Percentiles rank a stretch among this genome's conserved stretches.
phyloP scores from a whole-genome alignment of 306 rosid genomes.

The Psophocarpus tetragonolobus region DNA sequence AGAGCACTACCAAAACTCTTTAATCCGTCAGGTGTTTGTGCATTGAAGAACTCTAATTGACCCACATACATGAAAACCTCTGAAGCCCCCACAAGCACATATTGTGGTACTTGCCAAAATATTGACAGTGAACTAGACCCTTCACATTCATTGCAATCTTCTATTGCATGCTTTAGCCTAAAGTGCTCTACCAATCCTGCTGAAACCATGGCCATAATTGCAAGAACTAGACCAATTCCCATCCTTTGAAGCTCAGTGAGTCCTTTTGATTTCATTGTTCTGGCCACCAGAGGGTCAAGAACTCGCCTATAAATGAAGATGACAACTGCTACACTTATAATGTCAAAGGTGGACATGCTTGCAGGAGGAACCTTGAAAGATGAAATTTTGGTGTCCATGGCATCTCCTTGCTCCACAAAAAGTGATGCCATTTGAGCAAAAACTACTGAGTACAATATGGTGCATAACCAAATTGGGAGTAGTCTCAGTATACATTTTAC shows the following conservation, averaged over 20 bases:
- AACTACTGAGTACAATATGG: constrained; percentile 74
- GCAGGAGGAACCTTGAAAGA: constrained; percentile 76
- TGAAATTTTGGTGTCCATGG: constrained; percentile 62
- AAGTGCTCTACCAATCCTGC: constrained; percentile 68
- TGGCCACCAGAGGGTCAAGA: constrained; percentile 49
- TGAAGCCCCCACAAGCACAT: constrained; percentile 70
- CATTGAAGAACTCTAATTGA: constrained; percentile 77
- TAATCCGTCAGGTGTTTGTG: constrained; percentile 76
- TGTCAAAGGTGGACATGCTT: constrained; percentile 87
- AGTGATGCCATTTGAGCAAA: constrained; percentile 91
- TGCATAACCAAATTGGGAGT: constrained; percentile 82
- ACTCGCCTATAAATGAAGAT: constrained; percentile 64
- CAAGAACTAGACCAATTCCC: constrained; percentile 79
- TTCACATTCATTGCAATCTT: constrained; percentile 40
- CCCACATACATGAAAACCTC: constrained; percentile 89
- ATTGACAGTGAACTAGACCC: constrained; percentile 61
- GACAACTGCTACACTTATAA: constrained; percentile 67
- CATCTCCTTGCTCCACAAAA: constrained; percentile 86
- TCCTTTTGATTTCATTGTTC: constrained; percentile 40
- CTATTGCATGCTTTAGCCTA: constrained; percentile 45
- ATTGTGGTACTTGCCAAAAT: constrained; percentile 82
- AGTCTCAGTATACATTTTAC: constrained; percentile 76
- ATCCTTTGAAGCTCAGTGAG: constrained; percentile 73
- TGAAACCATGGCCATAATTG: constrained; percentile 64
- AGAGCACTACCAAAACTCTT: constrained; percentile 91